Evolutionary conservation across 192 early-diverging fungal species (phyloP).

Genomic region (Piromyces finnis): DNA sequence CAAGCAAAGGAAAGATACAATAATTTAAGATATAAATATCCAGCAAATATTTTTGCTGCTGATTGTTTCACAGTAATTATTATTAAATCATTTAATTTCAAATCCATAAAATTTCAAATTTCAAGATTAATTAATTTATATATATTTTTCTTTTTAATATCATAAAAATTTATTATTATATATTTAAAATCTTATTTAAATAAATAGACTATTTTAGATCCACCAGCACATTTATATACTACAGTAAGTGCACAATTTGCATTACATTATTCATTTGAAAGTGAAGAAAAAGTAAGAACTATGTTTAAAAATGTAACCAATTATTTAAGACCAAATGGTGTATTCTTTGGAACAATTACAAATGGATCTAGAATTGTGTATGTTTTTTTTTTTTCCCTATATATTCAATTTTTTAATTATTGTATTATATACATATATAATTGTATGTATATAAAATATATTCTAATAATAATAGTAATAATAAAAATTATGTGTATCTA

Average conservation of each 20-base stretch:
- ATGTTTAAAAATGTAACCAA: constrained; percentile 64
- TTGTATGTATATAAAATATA: no score
- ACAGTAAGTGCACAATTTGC: constrained; percentile 94
- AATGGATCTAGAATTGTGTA: constrained; percentile 80
- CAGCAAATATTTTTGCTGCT: constrained; percentile 57
- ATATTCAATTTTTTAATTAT: no score
- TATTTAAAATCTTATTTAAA: background rate
- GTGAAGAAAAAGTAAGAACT: constrained; percentile 57
- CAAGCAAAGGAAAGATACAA: constrained; percentile 59
- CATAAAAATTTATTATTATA: background rate
- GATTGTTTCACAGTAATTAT: constrained; percentile 65
- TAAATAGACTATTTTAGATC: constrained; percentile 27
- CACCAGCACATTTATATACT: constrained; percentile 40
- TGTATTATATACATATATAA: no score
- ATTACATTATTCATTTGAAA: constrained; percentile 86
- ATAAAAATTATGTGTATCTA: no score
- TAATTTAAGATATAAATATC: constrained; percentile 30
- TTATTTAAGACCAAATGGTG: constrained; percentile 50
- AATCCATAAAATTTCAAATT: no score
- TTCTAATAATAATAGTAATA: background rate
- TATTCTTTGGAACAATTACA: constrained; percentile 84
- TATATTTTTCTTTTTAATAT: background rate
- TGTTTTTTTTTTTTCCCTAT: constrained; percentile 4
- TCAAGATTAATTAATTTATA: no score
- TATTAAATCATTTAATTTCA: no score